Evolutionary conservation across 495 filamentous ascomycete genomes (phyloP).

Genomic region (Talaromyces liani): DNA sequence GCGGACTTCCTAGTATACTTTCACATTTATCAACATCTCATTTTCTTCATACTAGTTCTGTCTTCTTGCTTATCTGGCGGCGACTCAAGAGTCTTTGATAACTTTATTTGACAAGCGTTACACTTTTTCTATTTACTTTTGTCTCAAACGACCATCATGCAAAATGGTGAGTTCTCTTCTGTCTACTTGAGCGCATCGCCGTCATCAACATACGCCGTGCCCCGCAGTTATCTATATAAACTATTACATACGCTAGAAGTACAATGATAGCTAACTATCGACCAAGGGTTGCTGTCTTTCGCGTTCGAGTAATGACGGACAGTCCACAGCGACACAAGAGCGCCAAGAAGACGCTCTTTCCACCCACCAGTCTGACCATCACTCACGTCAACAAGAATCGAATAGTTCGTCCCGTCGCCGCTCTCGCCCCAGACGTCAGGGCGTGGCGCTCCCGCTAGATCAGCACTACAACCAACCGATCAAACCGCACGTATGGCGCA

Average conservation of each 20-base stretch:
- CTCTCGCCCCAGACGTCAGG: constrained; percentile 12
- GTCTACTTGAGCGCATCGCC: not conserved
- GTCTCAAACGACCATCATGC: constrained; percentile 5
- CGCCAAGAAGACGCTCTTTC: constrained; percentile 1
- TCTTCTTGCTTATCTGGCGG: not conserved
- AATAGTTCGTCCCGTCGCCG: constrained; percentile 12
- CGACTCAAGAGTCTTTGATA: not conserved
- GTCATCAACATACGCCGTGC: not conserved
- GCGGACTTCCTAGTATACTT: not conserved
- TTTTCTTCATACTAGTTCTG: not conserved
- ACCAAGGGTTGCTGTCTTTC: constrained; percentile 12
- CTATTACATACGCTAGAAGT: not conserved
- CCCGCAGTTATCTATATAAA: not conserved
- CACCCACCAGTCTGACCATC: not conserved
- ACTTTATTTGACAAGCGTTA: not conserved
- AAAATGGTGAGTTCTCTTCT: constrained; percentile 10
- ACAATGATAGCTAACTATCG: not conserved
- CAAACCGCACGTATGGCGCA: constrained; percentile 41
- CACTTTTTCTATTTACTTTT: not conserved
- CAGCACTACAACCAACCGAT: constrained; percentile 47
- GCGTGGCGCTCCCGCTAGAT: constrained; percentile 17
- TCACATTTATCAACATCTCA: not conserved
- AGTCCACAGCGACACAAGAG: constrained; percentile 7
- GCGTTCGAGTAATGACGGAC: constrained; percentile 1
- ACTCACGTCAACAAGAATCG: not conserved